Base-by-base conservation (phyloP, 306 rosid species). In the Astragalus membranaceus region DNA sequence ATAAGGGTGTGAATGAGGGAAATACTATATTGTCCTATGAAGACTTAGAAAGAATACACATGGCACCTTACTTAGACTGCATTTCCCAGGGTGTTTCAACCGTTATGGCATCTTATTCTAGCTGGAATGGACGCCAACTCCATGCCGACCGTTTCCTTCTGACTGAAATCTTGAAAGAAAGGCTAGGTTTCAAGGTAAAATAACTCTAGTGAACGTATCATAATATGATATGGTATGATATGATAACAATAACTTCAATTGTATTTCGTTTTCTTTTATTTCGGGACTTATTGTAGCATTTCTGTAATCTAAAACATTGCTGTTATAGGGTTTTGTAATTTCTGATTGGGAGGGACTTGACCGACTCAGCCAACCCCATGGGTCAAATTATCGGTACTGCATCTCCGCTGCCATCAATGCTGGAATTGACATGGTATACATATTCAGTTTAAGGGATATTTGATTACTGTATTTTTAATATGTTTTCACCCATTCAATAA, bases 301-400 rank as follows among this genome's bases (percentile, higher is more conserved):
- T 60, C n/a, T 29, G 61, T 49, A 14, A 67, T 10, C 51, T 41
- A 52, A 2, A 65, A 39, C 44, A 78, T 59, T 75, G 41, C 13
- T 75, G 65, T 67, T 70, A 74, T 80, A 93, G 94, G 98, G 96
- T 67, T 84, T 93, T 87, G 84, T 93, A 30, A 87, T 90, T 66
- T 86, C 96, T 75, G 94, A 93, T 77, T 90, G 92, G 96, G 84
- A 81, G 82, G 94, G 89, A 79, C 81, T 90, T 55, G 96, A 93
- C 64, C 69, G 65, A 42, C 93, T 93, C 37, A 71, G 85, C 26
- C 7, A 37, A 1, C 97, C 97, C 33, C 78, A 17, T 4, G 89
- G 88, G 4, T 85, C 94, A 72, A 61, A 82, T 75, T 88, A 90
- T 75, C 86, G 82, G n/a, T 56, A 62, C 57, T 85, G 92, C 85